Conservation (phyloP, 192 early-diverging fungal species). For the Backusella australiensis region DNA sequence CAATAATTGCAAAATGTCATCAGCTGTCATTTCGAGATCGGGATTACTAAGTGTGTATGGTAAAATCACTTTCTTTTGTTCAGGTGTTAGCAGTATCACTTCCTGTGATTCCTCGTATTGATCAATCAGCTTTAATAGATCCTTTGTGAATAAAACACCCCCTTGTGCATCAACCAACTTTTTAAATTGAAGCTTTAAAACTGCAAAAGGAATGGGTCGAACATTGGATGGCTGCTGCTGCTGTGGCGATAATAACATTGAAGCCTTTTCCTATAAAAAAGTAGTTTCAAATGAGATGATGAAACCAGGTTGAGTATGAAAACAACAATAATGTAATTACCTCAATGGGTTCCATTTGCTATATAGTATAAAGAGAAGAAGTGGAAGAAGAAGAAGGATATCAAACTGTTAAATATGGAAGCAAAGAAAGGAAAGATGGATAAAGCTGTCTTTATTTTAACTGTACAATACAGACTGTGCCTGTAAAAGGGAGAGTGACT, state of each 20-base stretch:
- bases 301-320: not conserved
- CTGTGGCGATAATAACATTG: not conserved
- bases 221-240: not conserved
- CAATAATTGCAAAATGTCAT: conserved; percentile 42
- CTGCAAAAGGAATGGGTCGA: conserved; percentile 26
- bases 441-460: not conserved
- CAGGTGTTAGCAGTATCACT: conserved; percentile 29
- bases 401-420: not conserved
- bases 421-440: not conserved
- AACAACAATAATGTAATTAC: not conserved
- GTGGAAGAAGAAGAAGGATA: not conserved
- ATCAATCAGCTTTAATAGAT: conserved; percentile 35
- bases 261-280: not conserved
- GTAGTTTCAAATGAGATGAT: not conserved
- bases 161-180: conserved; percentile 18
- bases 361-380: not conserved
- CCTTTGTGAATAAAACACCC: conserved; percentile 37
- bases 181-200: conserved; percentile 25
- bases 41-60: conserved; percentile 31
- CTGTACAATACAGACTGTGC: not conserved
- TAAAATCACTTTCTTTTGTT: conserved; percentile 33
- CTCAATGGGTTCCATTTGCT: conserved; percentile 5
- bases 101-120: conserved; percentile 30
- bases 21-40: conserved; percentile 43
- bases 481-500: not conserved